These are phyloP conservation scores for Saturnispora diversa DNA, from an alignment of 805 yeast species.

Conservation along the genomic window DNA sequence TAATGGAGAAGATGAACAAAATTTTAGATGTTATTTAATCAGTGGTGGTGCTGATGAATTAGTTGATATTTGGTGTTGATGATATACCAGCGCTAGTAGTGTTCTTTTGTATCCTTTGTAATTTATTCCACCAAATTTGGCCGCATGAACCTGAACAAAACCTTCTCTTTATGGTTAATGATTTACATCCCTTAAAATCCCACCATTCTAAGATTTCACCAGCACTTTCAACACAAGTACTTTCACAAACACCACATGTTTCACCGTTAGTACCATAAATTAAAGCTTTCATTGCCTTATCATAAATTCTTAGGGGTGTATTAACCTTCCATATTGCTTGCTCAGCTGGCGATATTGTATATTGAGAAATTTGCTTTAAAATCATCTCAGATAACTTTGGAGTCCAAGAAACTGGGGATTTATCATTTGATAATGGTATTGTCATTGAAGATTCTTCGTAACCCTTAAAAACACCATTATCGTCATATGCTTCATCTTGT, in stretches of 20 bases:
- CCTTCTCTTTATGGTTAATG: slow-evolving; percentile 45
- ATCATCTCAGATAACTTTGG: slow-evolving; percentile 44
- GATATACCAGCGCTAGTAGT: neutral
- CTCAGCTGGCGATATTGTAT: slow-evolving; percentile 48
- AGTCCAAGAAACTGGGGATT: slow-evolving; percentile 22
- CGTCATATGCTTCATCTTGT: slow-evolving; percentile 21
- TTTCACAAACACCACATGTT: slow-evolving; percentile 44
- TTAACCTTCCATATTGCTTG: slow-evolving; percentile 44
- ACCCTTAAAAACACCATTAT: slow-evolving; percentile 11
- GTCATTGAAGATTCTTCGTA: slow-evolving; percentile 12
- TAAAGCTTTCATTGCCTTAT: slow-evolving; percentile 43
- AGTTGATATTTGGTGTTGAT: slow-evolving; percentile 44
- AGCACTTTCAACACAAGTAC: slow-evolving; percentile 43
- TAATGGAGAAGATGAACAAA: slow-evolving; percentile 21
- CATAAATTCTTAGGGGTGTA: slow-evolving; percentile 39
- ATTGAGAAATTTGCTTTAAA: slow-evolving; percentile 40
- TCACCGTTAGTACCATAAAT: slow-evolving; percentile 44
- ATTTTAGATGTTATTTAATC: slow-evolving; percentile 54
- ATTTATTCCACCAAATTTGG: slow-evolving; percentile 23
- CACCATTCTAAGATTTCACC: slow-evolving; percentile 63
- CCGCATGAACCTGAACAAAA: slow-evolving; percentile 51
- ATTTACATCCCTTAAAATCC: slow-evolving; percentile 45
- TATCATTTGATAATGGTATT: slow-evolving; percentile 14
- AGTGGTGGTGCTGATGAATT: slow-evolving; percentile 58
- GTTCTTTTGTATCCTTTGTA: slow-evolving; percentile 7